Base-by-base conservation (phyloP, 768 basidiomycete genomes). In the Suillus bovinus region DNA sequence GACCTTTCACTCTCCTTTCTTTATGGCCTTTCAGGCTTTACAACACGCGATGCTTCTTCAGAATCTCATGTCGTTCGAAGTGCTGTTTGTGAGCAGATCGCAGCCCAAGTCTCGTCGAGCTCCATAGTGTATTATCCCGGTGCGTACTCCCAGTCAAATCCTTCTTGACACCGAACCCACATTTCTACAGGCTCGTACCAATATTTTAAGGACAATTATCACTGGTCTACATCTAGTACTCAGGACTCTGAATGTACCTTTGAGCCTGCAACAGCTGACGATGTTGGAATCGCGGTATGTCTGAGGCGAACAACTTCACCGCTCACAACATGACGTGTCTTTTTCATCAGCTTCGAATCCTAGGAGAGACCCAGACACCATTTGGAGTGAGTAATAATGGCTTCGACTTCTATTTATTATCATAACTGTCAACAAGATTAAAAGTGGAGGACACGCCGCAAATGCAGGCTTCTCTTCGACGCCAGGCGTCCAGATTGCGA, bases 381-480 rank as follows among this genome's bases (percentile, higher is more conserved):
- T 86, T 86, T 64, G 84, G 83, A 24, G 84, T 84, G 52, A 24
- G 73, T 58, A 31, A 50, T 17, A 16, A 10, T 29, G 11, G 0
- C 27, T 59, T 59, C 4, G 27, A 42, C 20, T 16, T 44, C 8
- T 14, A 24, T 29, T 20, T 13, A 53, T 17, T 13, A 27, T n/a
- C 17, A 3, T 27, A 11, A 50, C 5, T 49, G 20, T 33, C 9
- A 61, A 0, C 2, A 44, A 86, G 86, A 77, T 88, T 33, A 87
- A 86, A 70, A 81, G 84, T 22, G 85, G 86, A n/a, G 86, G 87
- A 0, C 87, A 88, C 66, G 59, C 81, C 0, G 62, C 76, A 0
- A 87, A 87, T 63, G 81, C 77, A 0, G 81, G 81, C 0, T 85
- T 86, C 65, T 85, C 85, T 0, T 88, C 86, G 0, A 87, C 86